phyloP scores from a whole-genome alignment of 176 grass and related monocot species.

The Rhynchospora pubera region DNA sequence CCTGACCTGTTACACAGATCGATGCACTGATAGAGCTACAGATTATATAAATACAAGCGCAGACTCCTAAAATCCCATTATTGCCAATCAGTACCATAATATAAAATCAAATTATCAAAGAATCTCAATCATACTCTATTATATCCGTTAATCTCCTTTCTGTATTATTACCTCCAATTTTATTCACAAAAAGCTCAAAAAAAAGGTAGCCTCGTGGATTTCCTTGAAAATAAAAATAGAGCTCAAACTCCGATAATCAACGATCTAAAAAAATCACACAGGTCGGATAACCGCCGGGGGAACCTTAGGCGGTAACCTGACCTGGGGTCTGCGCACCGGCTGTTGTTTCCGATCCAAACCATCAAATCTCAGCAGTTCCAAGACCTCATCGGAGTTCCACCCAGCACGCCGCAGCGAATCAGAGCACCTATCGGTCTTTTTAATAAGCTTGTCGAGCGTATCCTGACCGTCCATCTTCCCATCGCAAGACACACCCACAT shows the following conservation, averaged over 20 bases:
- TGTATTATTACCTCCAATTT: background rate
- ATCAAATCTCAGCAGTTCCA: conserved; percentile 38
- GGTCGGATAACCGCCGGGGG: conserved; percentile 32
- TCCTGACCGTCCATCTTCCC: conserved; percentile 13
- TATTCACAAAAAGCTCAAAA: conserved; percentile 12
- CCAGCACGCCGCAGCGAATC: conserved; percentile 42
- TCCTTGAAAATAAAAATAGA: background rate
- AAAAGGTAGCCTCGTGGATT: conserved; percentile 10
- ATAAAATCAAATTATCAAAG: background rate
- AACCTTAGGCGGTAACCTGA: conserved; percentile 53
- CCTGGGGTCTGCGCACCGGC: conserved; percentile 26
- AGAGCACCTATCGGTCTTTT: conserved; percentile 49
- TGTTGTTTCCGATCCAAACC: background rate
- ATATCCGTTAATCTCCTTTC: conserved; percentile 2
- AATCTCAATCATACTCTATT: background rate
- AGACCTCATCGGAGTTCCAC: conserved; percentile 66
- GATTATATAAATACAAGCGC: background rate
- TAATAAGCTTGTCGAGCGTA: conserved; percentile 10
- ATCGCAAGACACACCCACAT: background rate
- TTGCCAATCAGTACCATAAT: background rate
- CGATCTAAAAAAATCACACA: background rate
- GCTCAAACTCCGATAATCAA: background rate
- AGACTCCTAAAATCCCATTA: background rate
- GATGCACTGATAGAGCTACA: background rate
- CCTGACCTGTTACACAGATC: background rate